phyloP scores from a whole-genome alignment of 2,329 filamentous ascomycete genomes.

The Tolypocladium album region DNA sequence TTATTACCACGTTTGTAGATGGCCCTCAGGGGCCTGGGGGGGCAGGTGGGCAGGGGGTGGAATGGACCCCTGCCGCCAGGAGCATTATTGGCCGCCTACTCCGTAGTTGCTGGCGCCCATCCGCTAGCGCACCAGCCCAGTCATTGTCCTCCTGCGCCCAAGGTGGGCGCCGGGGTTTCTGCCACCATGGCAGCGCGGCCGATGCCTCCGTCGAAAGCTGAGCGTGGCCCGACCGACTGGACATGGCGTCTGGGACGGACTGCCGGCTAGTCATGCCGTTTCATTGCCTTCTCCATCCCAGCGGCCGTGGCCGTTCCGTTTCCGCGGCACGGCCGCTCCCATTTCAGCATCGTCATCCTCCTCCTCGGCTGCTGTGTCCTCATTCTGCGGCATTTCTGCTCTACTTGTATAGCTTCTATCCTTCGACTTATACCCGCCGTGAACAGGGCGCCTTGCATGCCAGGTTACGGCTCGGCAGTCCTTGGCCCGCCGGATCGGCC shows the following conservation, averaged over 20 bases:
- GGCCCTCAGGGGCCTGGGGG: neutral
- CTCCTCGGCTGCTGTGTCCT: neutral
- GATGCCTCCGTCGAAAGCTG: neutral
- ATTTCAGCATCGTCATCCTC: neutral
- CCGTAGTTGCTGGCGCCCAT: neutral
- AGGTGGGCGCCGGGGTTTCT: too few relatives aligned
- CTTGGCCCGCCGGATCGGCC: conserved; percentile 10
- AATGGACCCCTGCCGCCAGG: neutral
- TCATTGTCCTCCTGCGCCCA: neutral
- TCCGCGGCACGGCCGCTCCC: neutral
- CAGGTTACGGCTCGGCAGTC: neutral
- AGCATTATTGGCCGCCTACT: neutral
- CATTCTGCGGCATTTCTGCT: neutral
- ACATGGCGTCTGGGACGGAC: neutral
- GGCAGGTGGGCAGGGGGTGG: too few relatives aligned
- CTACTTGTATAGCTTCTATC: neutral
- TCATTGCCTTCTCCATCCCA: neutral
- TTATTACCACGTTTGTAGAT: too few relatives aligned
- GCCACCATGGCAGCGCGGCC: neutral
- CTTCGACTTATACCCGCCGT: neutral
- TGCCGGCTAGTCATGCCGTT: neutral
- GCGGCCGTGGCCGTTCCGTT: neutral
- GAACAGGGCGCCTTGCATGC: neutral
- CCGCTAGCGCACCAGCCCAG: neutral
- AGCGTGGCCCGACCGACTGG: neutral